These are phyloP conservation scores for Excoecaria cochinchinensis DNA, from an alignment of 345 rosid genomes.

Conservation along the genomic window DNA sequence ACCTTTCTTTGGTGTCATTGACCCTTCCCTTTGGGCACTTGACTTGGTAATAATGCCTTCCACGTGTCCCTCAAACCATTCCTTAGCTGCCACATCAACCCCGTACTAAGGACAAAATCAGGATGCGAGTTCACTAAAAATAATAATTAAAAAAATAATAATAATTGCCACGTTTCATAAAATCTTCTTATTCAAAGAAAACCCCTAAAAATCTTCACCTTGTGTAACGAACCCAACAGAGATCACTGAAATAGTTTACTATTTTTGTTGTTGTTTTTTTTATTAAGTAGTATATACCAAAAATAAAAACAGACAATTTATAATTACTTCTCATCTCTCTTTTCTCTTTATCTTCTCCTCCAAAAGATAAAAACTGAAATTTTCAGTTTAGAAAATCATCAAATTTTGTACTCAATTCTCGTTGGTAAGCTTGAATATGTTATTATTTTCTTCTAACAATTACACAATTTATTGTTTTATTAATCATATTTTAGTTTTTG, in stretches of 20 bases:
- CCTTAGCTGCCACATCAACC: neutral
- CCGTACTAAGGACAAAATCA: neutral
- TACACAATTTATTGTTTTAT: too few species aligned
- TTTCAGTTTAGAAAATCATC: neutral
- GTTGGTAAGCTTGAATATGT: neutral
- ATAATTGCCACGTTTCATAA: neutral
- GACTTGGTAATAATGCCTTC: neutral
- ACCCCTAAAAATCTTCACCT: constrained; percentile 8
- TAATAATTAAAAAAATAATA: neutral
- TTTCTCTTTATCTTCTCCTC: neutral
- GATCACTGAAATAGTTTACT: constrained; percentile 8
- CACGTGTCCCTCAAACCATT: neutral
- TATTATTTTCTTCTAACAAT: too few species aligned
- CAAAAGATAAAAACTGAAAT: neutral
- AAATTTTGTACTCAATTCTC: neutral
- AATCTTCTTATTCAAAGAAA: neutral
- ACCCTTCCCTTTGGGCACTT: neutral
- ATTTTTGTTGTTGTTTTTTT: too few species aligned
- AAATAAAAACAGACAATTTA: neutral
- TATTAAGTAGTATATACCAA: neutral
- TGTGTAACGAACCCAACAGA: neutral
- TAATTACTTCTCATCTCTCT: neutral
- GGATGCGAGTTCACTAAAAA: neutral
- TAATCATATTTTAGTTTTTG: too few species aligned
- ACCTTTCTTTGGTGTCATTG: neutral